Conservation (phyloP, 257 asterid genomes). For the Cruciata laevipes region DNA sequence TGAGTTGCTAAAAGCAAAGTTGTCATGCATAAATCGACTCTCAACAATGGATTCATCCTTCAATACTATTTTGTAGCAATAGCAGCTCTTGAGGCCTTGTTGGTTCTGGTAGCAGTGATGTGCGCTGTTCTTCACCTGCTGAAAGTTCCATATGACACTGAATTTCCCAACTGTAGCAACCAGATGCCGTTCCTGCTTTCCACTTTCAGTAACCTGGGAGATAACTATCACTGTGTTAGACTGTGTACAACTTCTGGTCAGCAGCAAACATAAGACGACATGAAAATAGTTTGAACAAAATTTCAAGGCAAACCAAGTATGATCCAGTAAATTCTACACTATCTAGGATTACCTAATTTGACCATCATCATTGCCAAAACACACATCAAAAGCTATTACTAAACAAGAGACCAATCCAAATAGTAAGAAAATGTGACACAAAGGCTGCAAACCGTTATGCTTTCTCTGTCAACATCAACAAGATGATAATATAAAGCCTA, state of each 20-base stretch:
- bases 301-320: not conserved
- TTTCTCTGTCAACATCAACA: not conserved
- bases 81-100: slow-evolving; percentile 98
- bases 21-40: slow-evolving; percentile 94
- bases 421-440: not conserved
- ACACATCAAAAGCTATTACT: not conserved
- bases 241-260: not conserved
- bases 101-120: slow-evolving; percentile 83
- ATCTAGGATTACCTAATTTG: not conserved
- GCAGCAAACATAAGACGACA: not conserved
- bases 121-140: slow-evolving; percentile 91
- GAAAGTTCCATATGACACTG: slow-evolving; percentile 88
- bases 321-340: too few species aligned
- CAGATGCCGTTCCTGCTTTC: slow-evolving; percentile 88
- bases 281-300: too few species aligned
- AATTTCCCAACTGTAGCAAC: slow-evolving; percentile 97
- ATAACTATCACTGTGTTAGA: not conserved
- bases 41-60: slow-evolving; percentile 93
- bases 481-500: not conserved
- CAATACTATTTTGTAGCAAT: slow-evolving; percentile 78
- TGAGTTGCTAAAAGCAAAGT: slow-evolving; percentile 53
- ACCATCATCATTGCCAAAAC: not conserved
- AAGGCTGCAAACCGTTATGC: not conserved
- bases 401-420: not conserved
- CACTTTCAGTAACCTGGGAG: slow-evolving; percentile 91